These are phyloP conservation scores for Phytopythium aichiense DNA, from an alignment of 352 stramenopile genomes.

Conservation along the genomic window DNA sequence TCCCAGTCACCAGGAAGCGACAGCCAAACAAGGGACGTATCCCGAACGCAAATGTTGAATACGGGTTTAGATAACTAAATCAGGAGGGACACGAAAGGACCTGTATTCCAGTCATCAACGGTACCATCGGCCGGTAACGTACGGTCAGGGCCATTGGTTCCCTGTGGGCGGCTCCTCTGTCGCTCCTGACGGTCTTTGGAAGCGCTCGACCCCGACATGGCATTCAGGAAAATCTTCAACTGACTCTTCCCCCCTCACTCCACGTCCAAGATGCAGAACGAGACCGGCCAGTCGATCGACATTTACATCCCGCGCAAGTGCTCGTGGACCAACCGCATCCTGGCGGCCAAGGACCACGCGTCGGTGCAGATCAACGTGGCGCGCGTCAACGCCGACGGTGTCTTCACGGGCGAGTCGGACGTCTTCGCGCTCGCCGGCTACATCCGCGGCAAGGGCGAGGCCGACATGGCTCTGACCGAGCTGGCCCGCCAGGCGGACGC, in stretches of 20 bases:
- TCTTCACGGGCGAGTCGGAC: slow-evolving; percentile 96
- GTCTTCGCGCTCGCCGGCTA: slow-evolving; percentile 95
- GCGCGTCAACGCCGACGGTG: slow-evolving; percentile 95
- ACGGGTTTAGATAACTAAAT: neutral
- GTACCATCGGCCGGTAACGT: slow-evolving; percentile 64
- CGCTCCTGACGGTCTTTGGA: neutral
- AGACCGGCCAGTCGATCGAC: slow-evolving; percentile 95
- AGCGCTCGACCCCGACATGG: neutral
- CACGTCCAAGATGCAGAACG: slow-evolving; percentile 94
- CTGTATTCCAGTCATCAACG: neutral
- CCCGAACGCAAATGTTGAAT: neutral
- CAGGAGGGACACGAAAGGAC: neutral
- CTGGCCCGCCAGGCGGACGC: slow-evolving; percentile 66
- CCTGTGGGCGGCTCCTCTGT: neutral
- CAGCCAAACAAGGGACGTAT: neutral
- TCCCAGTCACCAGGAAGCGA: neutral
- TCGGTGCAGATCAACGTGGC: slow-evolving; percentile 98
- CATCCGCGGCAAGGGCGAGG: slow-evolving; percentile 95
- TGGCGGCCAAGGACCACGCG: slow-evolving; percentile 97
- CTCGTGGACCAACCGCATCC: slow-evolving; percentile 98
- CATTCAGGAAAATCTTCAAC: slow-evolving; percentile 67
- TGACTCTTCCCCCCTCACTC: slow-evolving; percentile 15
- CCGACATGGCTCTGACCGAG: slow-evolving; percentile 92
- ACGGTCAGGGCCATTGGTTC: slow-evolving; percentile 82
- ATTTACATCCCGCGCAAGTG: slow-evolving; percentile 99